Base-by-base conservation (phyloP, 441 rosid genomes). In the Metrosideros polymorpha region DNA sequence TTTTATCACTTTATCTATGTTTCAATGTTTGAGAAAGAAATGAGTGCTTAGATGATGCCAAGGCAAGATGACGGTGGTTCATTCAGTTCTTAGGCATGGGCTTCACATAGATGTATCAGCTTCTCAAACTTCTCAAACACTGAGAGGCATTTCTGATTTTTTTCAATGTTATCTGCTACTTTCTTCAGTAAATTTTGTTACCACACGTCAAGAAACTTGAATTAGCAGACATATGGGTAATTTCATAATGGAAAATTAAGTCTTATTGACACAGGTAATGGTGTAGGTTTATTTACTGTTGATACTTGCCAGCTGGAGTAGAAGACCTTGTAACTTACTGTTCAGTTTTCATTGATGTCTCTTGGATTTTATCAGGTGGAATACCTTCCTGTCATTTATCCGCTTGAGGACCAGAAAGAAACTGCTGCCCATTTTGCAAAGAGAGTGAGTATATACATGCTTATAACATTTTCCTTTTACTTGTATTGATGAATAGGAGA, bases 301-400 rank as follows among this genome's bases (percentile, higher is more conserved):
- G 12, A 71, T 71, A 35, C n/a, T 71, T 71, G 79, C 47, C 79
- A 39, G 79, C 79, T 71, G 79, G 45, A 35, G n/a, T 66, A 35
- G 79, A 35, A 66, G 79, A 18, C 47, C 79, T 66, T 66, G 27
- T 66, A 35, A 66, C 47, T 66, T 71, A 71, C 39, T 35, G 15
- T 35, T 71, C 79, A 71, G 79, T 35, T 32, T 63, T 71, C 42
- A 71, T 71, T 22, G n/a, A 71, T 22, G 47, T 71, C 79, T 71
- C 79, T 39, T 71, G 79, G 53, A 86, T 84, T 87, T 88, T 84
- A 87, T 87, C 94, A 98, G 99, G 92, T 96, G 14, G 98, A 98
- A 83, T 98, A 98, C 88, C 96, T 98, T 90, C 99, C 99, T 17
- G 91, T 94, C 50, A 86, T 96, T 85, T 93, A 90, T 82, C 97